Evolutionary conservation across 345 rosid genomes (phyloP).

Genomic region (Rhodomyrtus tomentosa): DNA sequence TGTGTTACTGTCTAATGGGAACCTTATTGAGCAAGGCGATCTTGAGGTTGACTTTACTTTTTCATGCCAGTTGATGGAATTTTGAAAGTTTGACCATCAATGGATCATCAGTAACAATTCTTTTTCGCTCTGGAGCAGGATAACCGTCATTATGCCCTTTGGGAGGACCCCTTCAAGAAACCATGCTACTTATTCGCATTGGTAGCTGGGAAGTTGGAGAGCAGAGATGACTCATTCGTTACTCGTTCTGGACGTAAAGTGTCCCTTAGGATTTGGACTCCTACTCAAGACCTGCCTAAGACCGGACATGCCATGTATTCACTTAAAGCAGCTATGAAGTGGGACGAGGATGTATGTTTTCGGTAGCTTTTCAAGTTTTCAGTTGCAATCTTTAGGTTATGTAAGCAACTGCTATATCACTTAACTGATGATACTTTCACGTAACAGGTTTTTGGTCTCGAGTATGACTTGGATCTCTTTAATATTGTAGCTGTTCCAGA

Average conservation of each 20-base stretch:
- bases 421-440: background rate
- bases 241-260: constrained; percentile 85
- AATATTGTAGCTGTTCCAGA: constrained; percentile 98
- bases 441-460: constrained; percentile 89
- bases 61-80: background rate
- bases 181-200: constrained; percentile 94
- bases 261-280: constrained; percentile 86
- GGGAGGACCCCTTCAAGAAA: constrained; percentile 99
- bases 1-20: constrained; percentile 86
- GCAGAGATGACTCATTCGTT: constrained; percentile 77
- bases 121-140: constrained; percentile 32
- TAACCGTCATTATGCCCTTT: constrained; percentile 75
- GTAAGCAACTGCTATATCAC: background rate
- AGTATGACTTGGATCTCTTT: constrained; percentile 97
- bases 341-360: constrained; percentile 92
- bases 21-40: constrained; percentile 74
- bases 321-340: constrained; percentile 94
- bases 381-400: background rate
- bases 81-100: background rate
- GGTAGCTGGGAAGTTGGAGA: constrained; percentile 84
- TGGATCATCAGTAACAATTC: background rate
- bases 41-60: constrained; percentile 40
- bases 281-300: constrained; percentile 81
- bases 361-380: background rate
- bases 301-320: constrained; percentile 99